phyloP scores from a whole-genome alignment of 352 stramenopile species.

The Sclerospora graminicola region DNA sequence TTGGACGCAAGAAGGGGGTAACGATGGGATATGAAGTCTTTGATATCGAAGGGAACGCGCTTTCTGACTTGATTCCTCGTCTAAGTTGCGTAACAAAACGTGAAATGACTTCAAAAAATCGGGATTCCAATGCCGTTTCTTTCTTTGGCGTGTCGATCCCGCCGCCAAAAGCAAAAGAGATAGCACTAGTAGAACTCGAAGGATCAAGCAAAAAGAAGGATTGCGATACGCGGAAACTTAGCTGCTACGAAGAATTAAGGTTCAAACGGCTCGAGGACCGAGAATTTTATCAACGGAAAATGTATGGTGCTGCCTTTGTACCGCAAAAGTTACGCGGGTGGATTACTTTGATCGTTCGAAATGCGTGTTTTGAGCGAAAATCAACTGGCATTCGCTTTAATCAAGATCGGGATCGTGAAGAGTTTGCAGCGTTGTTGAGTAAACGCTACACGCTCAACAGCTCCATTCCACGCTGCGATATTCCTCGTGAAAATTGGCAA shows the following conservation, averaged over 20 bases:
- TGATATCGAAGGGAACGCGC: slow-evolving; percentile 11
- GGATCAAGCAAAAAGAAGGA: background rate
- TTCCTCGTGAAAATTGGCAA: slow-evolving; percentile 49
- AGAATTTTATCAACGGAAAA: slow-evolving; percentile 36
- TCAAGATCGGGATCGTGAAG: slow-evolving; percentile 39
- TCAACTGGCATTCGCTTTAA: slow-evolving; percentile 54
- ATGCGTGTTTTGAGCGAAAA: slow-evolving; percentile 42
- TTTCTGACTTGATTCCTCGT: slow-evolving; percentile 22
- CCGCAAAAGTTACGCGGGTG: slow-evolving; percentile 29
- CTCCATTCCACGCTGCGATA: slow-evolving; percentile 37
- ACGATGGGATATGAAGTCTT: slow-evolving; percentile 28
- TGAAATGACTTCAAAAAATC: slow-evolving; percentile 16
- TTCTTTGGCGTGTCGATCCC: slow-evolving; percentile 28
- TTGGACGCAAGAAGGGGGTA: slow-evolving; percentile 1
- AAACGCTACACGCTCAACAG: slow-evolving; percentile 43
- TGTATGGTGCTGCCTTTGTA: slow-evolving; percentile 48
- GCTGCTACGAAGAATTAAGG: slow-evolving; percentile 30
- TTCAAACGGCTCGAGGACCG: slow-evolving; percentile 30
- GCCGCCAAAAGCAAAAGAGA: slow-evolving; percentile 11
- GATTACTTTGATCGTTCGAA: slow-evolving; percentile 35
- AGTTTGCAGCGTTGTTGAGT: slow-evolving; percentile 32
- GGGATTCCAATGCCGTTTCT: slow-evolving; percentile 11
- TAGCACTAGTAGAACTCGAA: background rate
- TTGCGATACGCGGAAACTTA: slow-evolving; percentile 4
- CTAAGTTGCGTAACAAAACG: slow-evolving; percentile 21